These are phyloP conservation scores for Flueggea neowawraea DNA, from an alignment of 441 rosid species.

Conservation along the genomic window DNA sequence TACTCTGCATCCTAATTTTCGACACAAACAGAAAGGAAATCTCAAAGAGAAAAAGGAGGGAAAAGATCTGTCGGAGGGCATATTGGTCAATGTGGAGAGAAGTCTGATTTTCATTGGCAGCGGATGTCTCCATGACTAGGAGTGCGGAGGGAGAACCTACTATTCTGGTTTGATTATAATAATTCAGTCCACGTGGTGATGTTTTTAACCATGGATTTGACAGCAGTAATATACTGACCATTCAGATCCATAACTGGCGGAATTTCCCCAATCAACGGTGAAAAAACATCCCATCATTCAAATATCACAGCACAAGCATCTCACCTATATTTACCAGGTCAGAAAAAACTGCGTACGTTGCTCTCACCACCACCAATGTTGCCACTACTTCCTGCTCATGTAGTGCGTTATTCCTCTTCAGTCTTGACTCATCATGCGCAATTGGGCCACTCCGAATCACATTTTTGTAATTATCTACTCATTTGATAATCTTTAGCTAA, in stretches of 20 bases:
- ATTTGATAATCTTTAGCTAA: no score
- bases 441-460: no score
- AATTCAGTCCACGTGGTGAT: conserved; percentile 37
- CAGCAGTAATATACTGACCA: not conserved
- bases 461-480: no score
- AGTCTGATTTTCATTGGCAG: not conserved
- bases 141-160: conserved; percentile 21
- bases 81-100: conserved; percentile 4
- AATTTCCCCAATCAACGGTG: conserved; percentile 20
- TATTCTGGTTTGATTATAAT: conserved; percentile 7
- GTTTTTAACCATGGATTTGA: conserved; percentile 21
- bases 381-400: no score
- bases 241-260: conserved; percentile 23
- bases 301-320: no score
- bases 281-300: conserved; percentile 1
- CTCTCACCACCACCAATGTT: no score
- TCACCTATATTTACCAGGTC: no score
- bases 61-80: conserved; percentile 9
- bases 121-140: conserved; percentile 23
- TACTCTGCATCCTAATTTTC: no score
- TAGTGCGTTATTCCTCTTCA: no score
- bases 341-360: no score
- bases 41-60: not conserved
- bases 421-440: no score
- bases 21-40: no score